These are phyloP conservation scores for Rubus parviflorus DNA, from an alignment of 306 rosid genomes.

Conservation along the genomic window DNA sequence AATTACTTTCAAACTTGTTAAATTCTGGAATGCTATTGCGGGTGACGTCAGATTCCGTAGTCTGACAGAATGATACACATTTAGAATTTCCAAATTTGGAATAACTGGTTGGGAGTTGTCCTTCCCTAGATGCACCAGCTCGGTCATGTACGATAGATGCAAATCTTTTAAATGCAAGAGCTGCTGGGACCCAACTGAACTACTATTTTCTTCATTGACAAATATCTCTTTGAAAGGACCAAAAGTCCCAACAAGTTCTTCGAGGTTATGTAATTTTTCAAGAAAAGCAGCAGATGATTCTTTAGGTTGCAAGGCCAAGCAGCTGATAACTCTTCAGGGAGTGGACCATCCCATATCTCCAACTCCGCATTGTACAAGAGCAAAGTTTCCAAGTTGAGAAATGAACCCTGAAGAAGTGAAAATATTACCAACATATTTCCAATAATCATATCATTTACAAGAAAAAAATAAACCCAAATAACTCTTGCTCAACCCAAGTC, in stretches of 20 bases:
- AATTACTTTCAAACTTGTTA: not conserved
- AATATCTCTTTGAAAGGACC: not conserved
- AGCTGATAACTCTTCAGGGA: not conserved
- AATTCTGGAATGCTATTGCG: not conserved
- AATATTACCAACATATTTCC: too few relatives aligned
- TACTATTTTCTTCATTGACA: not conserved
- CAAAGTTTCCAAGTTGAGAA: not conserved
- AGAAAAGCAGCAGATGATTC: not conserved
- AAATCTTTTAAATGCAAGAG: not conserved
- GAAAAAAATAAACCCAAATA: too few relatives aligned
- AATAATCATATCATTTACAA: too few relatives aligned
- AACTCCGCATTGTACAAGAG: rapidly evolving
- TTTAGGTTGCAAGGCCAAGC: not conserved
- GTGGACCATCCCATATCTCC: not conserved
- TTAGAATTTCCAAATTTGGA: not conserved
- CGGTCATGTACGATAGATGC: not conserved
- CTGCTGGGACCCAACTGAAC: not conserved
- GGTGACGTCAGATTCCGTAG: not conserved
- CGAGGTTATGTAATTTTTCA: not conserved
- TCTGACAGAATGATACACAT: not conserved
- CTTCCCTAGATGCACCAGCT: not conserved
- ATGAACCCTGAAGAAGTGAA: not conserved
- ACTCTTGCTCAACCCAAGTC: too few relatives aligned
- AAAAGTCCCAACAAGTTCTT: rapidly evolving
- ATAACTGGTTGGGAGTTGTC: not conserved